Evolutionary conservation across 768 basidiomycete species (phyloP), one percentile per base, ranked within the genome.

Genomic region (Boletus subparvulus): DNA sequence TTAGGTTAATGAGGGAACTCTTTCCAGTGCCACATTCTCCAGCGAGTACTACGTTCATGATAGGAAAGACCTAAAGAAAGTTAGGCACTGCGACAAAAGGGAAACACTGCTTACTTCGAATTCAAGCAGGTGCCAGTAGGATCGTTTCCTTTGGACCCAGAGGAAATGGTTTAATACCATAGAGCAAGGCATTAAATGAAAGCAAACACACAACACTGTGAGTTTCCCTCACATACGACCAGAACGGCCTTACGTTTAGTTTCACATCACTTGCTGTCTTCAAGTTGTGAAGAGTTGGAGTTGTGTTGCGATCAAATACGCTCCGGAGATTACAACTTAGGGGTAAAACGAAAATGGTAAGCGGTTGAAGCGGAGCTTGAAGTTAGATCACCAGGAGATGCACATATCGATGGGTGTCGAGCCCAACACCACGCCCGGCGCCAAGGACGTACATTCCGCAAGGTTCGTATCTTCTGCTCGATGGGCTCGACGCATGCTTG

Each of bases 11-110:
- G 19, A 70, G 47, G 16, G 63, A 70, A 6, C 68, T 69, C 39
- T 70, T 65, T 39, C 68, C 66, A 28, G 47, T 55, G 16, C 65
- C 67, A 4, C 60, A 60, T 58, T 69, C 67, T 13, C 68, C 68
- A 43, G 32, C 55, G 37, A 70, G 36, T 47, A 69, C 56, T 33
- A 68, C 28, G 35, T 68, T 69, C 65, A 61, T 64, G 35, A 36
- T 24, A 14, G 14, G 17, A 46, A 44, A 39, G 12, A 35, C n/a
- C 44, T 64, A 10, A 14, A 47, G n/a, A 42, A 30, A 5, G 16
- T 62, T n/a, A 65, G 56, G 36, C 19, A 16, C 19, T 8, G 19
- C 6, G 7, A 37, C 21, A 26, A 14, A 30, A 33, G n/a, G 47
- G 17, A 35, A 32, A 30, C 13, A 32, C 16, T 5, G 49, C 55